Evolutionary conservation across 2,329 filamentous ascomycete genomes (phyloP), one percentile per base, ranked within the genome.

Genomic region (Proliferodiscus dingleyae): DNA sequence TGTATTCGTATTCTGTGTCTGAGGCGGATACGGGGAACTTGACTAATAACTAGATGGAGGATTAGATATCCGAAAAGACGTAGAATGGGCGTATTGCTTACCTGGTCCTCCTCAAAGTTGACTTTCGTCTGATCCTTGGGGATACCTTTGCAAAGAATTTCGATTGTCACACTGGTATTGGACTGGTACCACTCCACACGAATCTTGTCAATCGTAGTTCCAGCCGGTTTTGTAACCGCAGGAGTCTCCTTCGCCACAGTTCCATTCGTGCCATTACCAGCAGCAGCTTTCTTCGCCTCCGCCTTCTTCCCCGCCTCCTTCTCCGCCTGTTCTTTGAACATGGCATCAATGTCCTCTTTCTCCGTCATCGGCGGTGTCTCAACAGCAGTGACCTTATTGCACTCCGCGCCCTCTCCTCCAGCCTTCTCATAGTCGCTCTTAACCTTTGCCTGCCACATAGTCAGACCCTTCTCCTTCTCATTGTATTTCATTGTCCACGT

Each of bases 161-260:
- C 81, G 55, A 86, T 71, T 22, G 77, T 78, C 41, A 86, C 73
- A 9, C 66, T 74, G n/a, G 79, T 73, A 13, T 67, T 66, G 37
- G 73, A 80, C 58, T 86, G 81, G 56, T 83, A 85, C 80, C 80
- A 87, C 47, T 86, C 83, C 56, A 84, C 74, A 45, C 81, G 74
- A 53, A 85, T 76, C 61, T 83, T 84, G 47, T 74, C 71, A 9
- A 70, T 68, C 2, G 72, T 21, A 18, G 32, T 34, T 10, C 3
- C 16, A n/a, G 32, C 32, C 13, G 32, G 32, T 18, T 34, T 34
- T 10, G 16, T 10, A 2, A 19, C 32, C 10, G 70, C 4, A 74
- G 75, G 6, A 29, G 37, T 15, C 24, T 33, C 23, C 47, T 63
- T 63, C 37, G n/a, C n/a, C n/a, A n/a, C n/a, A n/a, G n/a, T n/a